These are phyloP conservation scores for Crepidotus variabilis DNA, from an alignment of 768 basidiomycete genomes.

Conservation along the genomic window DNA sequence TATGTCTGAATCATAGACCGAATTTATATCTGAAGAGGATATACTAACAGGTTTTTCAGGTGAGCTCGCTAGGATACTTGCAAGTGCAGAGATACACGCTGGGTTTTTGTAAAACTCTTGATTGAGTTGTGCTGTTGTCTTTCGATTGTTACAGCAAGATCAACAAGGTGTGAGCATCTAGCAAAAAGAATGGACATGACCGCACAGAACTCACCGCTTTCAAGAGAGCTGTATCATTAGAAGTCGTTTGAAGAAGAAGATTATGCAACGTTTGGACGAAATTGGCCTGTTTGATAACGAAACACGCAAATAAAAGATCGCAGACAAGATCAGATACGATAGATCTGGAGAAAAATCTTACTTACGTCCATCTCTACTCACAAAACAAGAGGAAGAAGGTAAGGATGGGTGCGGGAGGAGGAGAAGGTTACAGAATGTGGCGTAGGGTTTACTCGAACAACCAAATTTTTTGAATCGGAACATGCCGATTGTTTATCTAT, in stretches of 20 bases:
- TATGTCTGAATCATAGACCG: slow-evolving; percentile 4
- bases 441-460: background rate
- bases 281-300: slow-evolving; percentile 41
- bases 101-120: slow-evolving; percentile 91
- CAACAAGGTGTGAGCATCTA: background rate
- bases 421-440: slow-evolving; percentile 13
- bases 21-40: slow-evolving; percentile 8
- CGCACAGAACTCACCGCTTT: slow-evolving; percentile 67
- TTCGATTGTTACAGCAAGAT: slow-evolving; percentile 6
- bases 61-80: slow-evolving; percentile 79
- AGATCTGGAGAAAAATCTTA: slow-evolving; percentile 8
- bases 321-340: slow-evolving; percentile 14
- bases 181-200: slow-evolving; percentile 9
- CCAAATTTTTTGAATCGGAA: slow-evolving; percentile 57
- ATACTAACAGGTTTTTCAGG: slow-evolving; percentile 77
- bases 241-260: slow-evolving; percentile 81
- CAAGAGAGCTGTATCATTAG: slow-evolving; percentile 84
- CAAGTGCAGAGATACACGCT: slow-evolving; percentile 86
- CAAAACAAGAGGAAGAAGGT: slow-evolving; percentile 22
- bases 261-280: slow-evolving; percentile 81
- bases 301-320: slow-evolving; percentile 9
- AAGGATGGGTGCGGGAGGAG: slow-evolving; percentile 23
- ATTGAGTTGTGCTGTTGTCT: slow-evolving; percentile 93
- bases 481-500: slow-evolving; percentile 38
- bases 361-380: slow-evolving; percentile 49